phyloP scores from a whole-genome alignment of 163 green algal species.

The Volvox carteri region DNA sequence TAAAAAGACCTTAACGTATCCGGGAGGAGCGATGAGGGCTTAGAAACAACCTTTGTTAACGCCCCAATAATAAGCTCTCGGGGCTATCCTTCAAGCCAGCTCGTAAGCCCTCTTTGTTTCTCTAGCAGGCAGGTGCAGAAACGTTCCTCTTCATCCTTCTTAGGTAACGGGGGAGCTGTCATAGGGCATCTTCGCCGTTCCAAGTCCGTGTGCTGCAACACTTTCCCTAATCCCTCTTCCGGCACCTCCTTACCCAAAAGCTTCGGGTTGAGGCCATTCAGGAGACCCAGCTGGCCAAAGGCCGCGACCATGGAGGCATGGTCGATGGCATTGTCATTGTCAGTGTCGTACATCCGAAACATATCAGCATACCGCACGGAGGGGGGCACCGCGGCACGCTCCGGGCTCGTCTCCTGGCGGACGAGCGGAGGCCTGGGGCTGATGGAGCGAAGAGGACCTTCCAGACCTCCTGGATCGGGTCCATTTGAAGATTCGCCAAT shows the following conservation, averaged over 20 bases:
- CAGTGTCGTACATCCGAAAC: conserved; percentile 48
- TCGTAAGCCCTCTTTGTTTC: no score
- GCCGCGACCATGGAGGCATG: conserved; percentile 56
- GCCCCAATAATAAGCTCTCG: no score
- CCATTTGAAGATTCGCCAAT: neutral
- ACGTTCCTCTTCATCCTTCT: no score
- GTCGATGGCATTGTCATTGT: conserved; percentile 54
- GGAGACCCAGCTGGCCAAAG: conserved; percentile 55
- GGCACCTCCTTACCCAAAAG: conserved; percentile 50
- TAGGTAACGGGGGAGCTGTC: no score
- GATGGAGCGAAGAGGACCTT: neutral
- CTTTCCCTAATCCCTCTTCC: neutral
- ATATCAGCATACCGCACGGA: conserved; percentile 30
- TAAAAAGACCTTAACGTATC: no score
- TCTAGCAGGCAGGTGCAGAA: no score
- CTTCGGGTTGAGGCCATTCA: conserved; percentile 62
- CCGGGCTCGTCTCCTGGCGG: conserved; percentile 3
- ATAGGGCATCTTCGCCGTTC: no score
- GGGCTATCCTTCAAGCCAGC: no score
- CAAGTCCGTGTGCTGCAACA: no score
- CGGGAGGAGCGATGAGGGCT: no score
- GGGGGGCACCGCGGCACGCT: neutral
- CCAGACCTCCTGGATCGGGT: neutral
- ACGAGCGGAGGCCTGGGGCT: neutral
- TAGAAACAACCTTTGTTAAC: no score